phyloP scores from a whole-genome alignment of 169 alveolate genomes.

The Nephromyces sp. region DNA sequence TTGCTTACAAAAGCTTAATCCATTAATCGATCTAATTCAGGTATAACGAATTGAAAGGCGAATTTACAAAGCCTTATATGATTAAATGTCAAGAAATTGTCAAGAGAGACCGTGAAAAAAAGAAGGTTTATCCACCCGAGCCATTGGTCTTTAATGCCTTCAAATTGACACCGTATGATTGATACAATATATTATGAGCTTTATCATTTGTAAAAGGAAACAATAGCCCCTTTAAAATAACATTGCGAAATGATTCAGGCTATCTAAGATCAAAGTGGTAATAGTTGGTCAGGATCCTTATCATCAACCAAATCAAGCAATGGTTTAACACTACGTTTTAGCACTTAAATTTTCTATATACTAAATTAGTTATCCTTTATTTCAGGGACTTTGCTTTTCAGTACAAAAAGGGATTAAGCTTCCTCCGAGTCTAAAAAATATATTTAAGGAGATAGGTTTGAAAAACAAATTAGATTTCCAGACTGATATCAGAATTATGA shows the following conservation, averaged over 20 bases:
- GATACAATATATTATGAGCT: neutral
- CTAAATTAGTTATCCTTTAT: too few relatives aligned
- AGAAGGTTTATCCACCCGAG: conserved; percentile 65
- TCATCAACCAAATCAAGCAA: conserved; percentile 91
- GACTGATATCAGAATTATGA: too few relatives aligned
- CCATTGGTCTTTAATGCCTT: conserved; percentile 69
- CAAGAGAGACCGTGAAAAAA: conserved; percentile 1
- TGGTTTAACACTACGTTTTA: conserved; percentile 41
- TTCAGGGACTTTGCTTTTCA: conserved; percentile 89
- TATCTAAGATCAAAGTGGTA: conserved; percentile 82
- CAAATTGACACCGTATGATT: conserved; percentile 53
- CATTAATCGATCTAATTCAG: conserved; percentile 14
- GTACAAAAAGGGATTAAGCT: conserved; percentile 82
- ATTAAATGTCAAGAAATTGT: conserved; percentile 1
- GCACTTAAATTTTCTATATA: neutral
- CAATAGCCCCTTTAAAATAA: neutral
- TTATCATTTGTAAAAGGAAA: neutral
- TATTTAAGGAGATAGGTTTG: conserved; percentile 80
- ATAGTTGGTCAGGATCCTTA: conserved; percentile 98
- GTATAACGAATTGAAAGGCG: conserved; percentile 17
- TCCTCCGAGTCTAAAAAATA: conserved; percentile 95
- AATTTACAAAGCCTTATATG: conserved; percentile 13
- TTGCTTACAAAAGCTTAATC: too few relatives aligned
- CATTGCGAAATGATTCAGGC: conserved; percentile 25
- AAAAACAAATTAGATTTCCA: neutral